These are phyloP conservation scores for Apophysomyces variabilis DNA, from an alignment of 371 early-diverging fungal genomes.

Conservation along the genomic window DNA sequence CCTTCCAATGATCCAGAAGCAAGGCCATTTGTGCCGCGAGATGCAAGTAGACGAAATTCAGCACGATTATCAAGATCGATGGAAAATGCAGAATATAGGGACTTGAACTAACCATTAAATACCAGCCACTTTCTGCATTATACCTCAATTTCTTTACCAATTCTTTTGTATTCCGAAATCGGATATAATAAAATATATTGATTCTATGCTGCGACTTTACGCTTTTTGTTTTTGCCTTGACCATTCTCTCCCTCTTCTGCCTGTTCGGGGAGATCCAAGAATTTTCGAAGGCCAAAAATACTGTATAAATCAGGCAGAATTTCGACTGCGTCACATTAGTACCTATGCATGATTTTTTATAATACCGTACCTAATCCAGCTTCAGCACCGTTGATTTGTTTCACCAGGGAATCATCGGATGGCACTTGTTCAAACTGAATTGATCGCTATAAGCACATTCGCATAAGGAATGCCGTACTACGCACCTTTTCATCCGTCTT, in stretches of 20 bases:
- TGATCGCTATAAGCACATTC: conserved; percentile 2
- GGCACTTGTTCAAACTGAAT: conserved; percentile 25
- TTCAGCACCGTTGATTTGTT: conserved; percentile 46
- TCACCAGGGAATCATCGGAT: conserved; percentile 29
- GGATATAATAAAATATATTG: conserved; percentile 4
- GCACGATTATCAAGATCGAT: conserved; percentile 33
- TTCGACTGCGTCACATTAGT: conserved; percentile 26
- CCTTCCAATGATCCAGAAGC: conserved; percentile 33
- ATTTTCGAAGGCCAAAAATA: conserved; percentile 61
- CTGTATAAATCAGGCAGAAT: conserved; percentile 54
- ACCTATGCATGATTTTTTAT: too few species aligned
- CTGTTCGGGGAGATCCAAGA: conserved; percentile 45
- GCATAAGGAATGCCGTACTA: background rate
- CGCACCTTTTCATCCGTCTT: conserved; percentile 22
- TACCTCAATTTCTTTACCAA: background rate
- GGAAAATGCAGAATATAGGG: conserved; percentile 31
- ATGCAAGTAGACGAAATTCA: conserved; percentile 20
- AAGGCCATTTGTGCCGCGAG: conserved; percentile 23
- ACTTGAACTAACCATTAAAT: conserved; percentile 21
- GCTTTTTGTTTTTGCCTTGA: conserved; percentile 32
- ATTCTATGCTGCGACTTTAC: conserved; percentile 30
- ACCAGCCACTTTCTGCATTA: background rate
- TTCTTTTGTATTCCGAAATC: background rate
- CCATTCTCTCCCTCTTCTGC: conserved; percentile 28
- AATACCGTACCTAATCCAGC: conserved; percentile 33